A percentile compares a stretch with the other conserved stretches of the same genome.
These are phyloP conservation scores for Castanopsis chinensis DNA, from an alignment of 306 rosid species.

Conservation along the genomic window DNA sequence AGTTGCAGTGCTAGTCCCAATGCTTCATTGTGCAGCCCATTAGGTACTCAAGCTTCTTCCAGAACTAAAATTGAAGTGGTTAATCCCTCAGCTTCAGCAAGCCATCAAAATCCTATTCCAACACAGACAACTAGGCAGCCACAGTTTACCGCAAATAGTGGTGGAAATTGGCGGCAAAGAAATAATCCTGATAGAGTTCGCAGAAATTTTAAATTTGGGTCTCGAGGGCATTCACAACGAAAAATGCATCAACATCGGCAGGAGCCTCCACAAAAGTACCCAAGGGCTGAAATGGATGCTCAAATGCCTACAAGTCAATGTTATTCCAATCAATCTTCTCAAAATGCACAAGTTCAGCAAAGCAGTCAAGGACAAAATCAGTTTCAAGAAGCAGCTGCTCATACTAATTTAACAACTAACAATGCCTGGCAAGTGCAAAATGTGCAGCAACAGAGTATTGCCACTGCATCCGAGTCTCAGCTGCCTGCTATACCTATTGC, in stretches of 20 bases:
- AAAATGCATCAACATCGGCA: conserved; percentile 41
- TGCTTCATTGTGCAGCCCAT: conserved; percentile 28
- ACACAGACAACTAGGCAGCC: conserved; percentile 36
- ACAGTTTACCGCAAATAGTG: conserved; percentile 26
- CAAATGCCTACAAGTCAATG: conserved; percentile 41
- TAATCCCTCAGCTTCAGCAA: conserved; percentile 34
- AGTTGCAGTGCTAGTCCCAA: conserved; percentile 32
- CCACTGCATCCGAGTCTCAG: conserved; percentile 45
- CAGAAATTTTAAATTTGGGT: conserved; percentile 44
- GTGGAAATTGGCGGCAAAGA: conserved; percentile 46
- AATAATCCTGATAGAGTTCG: conserved; percentile 40
- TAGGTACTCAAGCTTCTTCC: conserved; percentile 39
- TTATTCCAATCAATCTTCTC: conserved; percentile 34
- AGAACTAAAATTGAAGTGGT: conserved; percentile 36
- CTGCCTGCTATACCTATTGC: conserved; percentile 31
- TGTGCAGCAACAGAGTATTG: conserved; percentile 41
- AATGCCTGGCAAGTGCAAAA: conserved; percentile 48
- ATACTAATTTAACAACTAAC: conserved; percentile 31
- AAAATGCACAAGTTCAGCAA: conserved; percentile 47
- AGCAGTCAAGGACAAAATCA: conserved; percentile 52
- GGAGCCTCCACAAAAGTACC: conserved; percentile 39
- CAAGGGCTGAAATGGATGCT: conserved; percentile 37
- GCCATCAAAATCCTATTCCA: conserved; percentile 33
- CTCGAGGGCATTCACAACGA: conserved; percentile 41
- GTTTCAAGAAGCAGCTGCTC: conserved; percentile 41